Base-by-base conservation (phyloP, 805 yeast genomes). In the Nakazawaea populi region DNA sequence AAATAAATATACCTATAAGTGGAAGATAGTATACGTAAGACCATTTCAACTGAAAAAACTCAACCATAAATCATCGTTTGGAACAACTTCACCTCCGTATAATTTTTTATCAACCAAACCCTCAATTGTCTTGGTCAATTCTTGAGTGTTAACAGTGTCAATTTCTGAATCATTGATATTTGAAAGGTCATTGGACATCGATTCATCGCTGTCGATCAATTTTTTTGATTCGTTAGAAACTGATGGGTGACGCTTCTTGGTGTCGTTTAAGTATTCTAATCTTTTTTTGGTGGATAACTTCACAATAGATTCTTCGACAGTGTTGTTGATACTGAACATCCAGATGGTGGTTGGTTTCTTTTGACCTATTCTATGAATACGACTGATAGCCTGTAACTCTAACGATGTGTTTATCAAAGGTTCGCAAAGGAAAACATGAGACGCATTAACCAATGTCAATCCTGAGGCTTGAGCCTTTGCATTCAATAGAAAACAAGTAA, bases 351-450 rank as follows among this genome's bases (percentile, higher is more conserved):
- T 94, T 12, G 79, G 82, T 42, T 75, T 71, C 3, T 74, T 76
- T 65, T 94, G 99, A 0, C 99, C 99, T 61, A 92, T 91, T 55
- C 99, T 72, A 62, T 92, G 96, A 42, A 94, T 82, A 55, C 99
- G 77, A 46, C 95, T 88, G 49, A 91, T 86, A 0, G 98, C 97
- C 63, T 92, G 99, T 12, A 89, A 63, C 58, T 94, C 98, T 45
- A 90, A 73, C 2, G 96, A 85, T 1, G 91, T 81, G 60, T 90
- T 90, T 12, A 94, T 85, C 52, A 94, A 73, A 1, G 99, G 98
- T 67, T 94, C 99, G 64, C 97, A 87, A 5, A 94, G 65, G 54
- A 91, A 85, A 0, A 94, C 92, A 64, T 94, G 97, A 2, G 87
- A 86, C 0, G 99, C 98, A 70, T 92, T 92, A 7, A 90, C 82